A percentile compares a stretch with the other conserved stretches of the same genome.
phyloP scores from a whole-genome alignment of 2,329 filamentous ascomycete genomes.

The Colletotrichum sp. region DNA sequence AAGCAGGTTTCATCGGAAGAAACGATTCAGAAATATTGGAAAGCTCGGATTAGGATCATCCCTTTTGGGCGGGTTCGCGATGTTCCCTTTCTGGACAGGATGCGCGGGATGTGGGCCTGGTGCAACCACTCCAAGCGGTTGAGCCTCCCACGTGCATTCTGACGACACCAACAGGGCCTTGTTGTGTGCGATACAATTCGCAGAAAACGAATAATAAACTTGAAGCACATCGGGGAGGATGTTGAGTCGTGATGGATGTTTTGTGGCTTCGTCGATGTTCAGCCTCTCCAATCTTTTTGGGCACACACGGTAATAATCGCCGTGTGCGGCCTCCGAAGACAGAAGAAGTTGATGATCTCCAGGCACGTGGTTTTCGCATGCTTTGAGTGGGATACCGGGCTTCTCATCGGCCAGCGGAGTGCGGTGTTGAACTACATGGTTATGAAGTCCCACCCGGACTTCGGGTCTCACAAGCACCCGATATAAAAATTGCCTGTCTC shows the following conservation, averaged over 20 bases:
- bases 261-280: background rate
- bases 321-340: background rate
- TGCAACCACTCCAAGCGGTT: background rate
- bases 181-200: background rate
- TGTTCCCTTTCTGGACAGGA: background rate
- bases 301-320: background rate
- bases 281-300: background rate
- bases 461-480: background rate
- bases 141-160: background rate
- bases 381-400: background rate
- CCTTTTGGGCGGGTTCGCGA: background rate
- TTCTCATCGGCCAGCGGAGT: background rate
- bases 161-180: background rate
- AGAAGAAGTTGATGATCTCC: background rate
- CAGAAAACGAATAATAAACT: background rate
- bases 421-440: background rate
- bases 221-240: background rate
- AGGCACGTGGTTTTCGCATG: background rate
- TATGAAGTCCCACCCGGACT: background rate
- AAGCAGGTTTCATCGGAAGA: background rate
- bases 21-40: background rate
- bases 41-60: background rate
- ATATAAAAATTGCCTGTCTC: background rate
- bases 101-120: background rate
- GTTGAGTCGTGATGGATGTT: background rate